Conservation (phyloP, 306 rosid genomes). For the Herpetospermum pedunculosum region DNA sequence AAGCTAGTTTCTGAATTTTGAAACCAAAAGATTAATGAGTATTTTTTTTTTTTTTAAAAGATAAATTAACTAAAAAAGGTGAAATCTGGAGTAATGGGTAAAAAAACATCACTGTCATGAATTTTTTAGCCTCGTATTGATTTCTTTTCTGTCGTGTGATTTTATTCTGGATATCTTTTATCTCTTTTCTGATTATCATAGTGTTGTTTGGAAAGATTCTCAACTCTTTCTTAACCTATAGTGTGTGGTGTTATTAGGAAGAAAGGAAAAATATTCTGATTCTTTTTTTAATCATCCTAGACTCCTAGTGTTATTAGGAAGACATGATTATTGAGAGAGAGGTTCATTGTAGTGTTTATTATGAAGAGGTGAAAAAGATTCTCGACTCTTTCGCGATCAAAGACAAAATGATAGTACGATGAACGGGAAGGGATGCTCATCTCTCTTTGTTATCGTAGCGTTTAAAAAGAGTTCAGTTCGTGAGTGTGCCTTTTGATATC, state of each 20-base stretch:
- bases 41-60: background rate
- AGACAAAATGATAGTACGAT: background rate
- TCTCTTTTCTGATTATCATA: background rate
- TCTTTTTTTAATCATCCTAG: background rate
- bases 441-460: background rate
- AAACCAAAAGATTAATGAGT: background rate
- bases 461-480: background rate
- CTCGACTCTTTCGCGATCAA: background rate
- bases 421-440: background rate
- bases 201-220: background rate
- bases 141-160: background rate
- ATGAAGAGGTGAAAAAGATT: too few relatives aligned
- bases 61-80: background rate
- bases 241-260: background rate
- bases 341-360: background rate
- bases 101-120: background rate
- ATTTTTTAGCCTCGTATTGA: background rate
- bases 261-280: background rate
- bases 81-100: background rate
- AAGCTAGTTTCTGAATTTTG: background rate
- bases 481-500: background rate
- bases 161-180: background rate
- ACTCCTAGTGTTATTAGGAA: background rate
- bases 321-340: background rate
- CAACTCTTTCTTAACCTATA: background rate